These are phyloP conservation scores for Hamamelis virginiana DNA, from an alignment of 164 flowering plant species.

Conservation along the genomic window DNA sequence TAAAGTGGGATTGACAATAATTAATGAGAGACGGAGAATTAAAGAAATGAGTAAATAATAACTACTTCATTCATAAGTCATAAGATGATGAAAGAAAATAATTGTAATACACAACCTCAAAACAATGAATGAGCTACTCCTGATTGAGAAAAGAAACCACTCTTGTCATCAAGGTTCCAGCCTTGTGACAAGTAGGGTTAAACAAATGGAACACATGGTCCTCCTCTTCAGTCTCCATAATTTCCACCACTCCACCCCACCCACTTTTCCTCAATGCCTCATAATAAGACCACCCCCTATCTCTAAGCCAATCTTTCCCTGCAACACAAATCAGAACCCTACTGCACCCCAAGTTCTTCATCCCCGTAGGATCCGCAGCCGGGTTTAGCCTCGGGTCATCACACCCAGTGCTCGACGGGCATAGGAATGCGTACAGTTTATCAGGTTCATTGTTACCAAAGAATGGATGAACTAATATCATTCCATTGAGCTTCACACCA, in stretches of 20 bases:
- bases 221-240: constrained; percentile 23
- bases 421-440: constrained; percentile 1
- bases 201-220: constrained; percentile 26
- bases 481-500: constrained; percentile 18
- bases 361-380: constrained; percentile 7
- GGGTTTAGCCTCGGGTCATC: constrained; percentile 24
- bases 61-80: no score
- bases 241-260: constrained; percentile 33
- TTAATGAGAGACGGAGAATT: no score
- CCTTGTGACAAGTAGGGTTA: constrained; percentile 15
- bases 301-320: constrained; percentile 24
- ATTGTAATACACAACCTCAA: no score
- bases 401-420: not conserved
- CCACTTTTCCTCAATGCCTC: constrained; percentile 24
- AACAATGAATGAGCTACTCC: no score
- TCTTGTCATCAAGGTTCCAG: constrained; percentile 1
- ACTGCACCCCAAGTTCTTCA: constrained; percentile 14
- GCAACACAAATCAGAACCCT: constrained; percentile 32
- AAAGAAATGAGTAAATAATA: no score
- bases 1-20: no score
- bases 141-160: constrained; percentile 1
- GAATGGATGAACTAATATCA: constrained; percentile 26
- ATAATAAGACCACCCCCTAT: constrained; percentile 19
- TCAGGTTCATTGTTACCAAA: constrained; percentile 12
- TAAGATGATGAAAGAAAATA: no score